These are phyloP conservation scores for Baorangia bicolor DNA, from an alignment of 768 basidiomycete species.

Conservation along the genomic window DNA sequence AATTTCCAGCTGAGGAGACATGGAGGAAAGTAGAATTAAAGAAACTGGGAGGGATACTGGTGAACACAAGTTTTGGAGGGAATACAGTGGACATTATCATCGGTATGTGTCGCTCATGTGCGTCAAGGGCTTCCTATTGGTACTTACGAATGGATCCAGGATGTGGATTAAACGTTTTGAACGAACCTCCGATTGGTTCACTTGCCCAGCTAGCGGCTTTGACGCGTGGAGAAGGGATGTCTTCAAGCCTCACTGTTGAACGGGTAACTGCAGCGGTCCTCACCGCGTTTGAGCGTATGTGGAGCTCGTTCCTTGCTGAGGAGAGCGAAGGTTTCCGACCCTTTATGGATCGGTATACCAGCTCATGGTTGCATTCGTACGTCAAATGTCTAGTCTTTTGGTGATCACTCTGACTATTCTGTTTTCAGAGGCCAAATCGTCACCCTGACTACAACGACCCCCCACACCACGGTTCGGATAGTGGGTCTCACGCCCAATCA, in stretches of 20 bases:
- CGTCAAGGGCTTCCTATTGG: neutral
- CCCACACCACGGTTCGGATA: slow-evolving; percentile 71
- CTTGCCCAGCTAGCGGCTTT: slow-evolving; percentile 63
- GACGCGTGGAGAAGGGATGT: neutral
- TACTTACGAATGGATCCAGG: slow-evolving; percentile 46
- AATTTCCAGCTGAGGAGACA: slow-evolving; percentile 42
- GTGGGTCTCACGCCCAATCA: slow-evolving; percentile 84
- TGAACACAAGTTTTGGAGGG: slow-evolving; percentile 81
- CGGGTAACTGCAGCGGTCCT: slow-evolving; percentile 72
- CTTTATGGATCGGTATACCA: slow-evolving; percentile 77
- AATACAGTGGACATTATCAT: slow-evolving; percentile 75
- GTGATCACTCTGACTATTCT: slow-evolving; percentile 3
- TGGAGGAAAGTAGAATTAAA: slow-evolving; percentile 41
- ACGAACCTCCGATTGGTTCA: slow-evolving; percentile 78
- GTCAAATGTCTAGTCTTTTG: slow-evolving; percentile 33
- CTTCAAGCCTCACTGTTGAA: slow-evolving; percentile 60
- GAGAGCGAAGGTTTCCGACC: slow-evolving; percentile 67
- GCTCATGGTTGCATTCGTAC: slow-evolving; percentile 90
- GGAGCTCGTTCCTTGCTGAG: slow-evolving; percentile 60
- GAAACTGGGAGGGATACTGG: slow-evolving; percentile 91
- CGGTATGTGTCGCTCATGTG: slow-evolving; percentile 48
- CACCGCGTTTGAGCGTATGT: slow-evolving; percentile 74
- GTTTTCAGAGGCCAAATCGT: slow-evolving; percentile 71
- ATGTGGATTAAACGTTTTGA: slow-evolving; percentile 86
- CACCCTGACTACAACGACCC: slow-evolving; percentile 73